Conservation (phyloP, 805 yeast species). For the Candida tibetensis region DNA sequence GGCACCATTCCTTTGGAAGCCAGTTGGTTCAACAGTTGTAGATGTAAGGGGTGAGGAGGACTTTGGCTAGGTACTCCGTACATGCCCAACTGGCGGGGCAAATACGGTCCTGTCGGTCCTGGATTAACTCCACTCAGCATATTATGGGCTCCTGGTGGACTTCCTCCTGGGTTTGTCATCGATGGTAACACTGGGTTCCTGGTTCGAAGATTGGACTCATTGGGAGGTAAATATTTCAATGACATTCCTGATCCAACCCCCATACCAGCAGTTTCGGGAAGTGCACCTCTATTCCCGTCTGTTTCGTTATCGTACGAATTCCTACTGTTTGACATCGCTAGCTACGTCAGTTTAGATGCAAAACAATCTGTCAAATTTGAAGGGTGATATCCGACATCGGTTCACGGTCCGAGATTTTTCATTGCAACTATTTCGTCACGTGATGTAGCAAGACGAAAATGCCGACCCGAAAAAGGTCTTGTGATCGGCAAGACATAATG, state of each 20-base stretch:
- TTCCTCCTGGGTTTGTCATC: background rate
- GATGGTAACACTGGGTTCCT: background rate
- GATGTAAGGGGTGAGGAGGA: background rate
- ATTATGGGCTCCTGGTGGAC: background rate
- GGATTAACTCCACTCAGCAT: background rate
- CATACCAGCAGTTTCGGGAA: background rate
- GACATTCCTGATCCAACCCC: background rate
- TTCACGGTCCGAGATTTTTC: too few species aligned
- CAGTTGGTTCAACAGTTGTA: background rate
- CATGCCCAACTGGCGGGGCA: conserved; percentile 2
- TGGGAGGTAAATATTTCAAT: background rate
- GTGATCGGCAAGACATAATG: too few species aligned
- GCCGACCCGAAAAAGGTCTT: too few species aligned
- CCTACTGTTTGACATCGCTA: too few species aligned
- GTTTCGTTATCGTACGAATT: background rate
- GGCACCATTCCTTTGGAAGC: background rate
- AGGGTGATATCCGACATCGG: too few species aligned
- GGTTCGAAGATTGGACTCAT: background rate
- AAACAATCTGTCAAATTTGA: too few species aligned
- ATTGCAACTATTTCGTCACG: too few species aligned
- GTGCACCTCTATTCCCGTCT: too few species aligned
- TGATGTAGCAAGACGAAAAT: too few species aligned
- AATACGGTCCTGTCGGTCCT: background rate
- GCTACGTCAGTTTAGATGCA: too few species aligned
- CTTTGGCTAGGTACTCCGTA: background rate